Evolutionary conservation across 202 grass and related monocot genomes (phyloP).

Genomic region (Carex arenaria): DNA sequence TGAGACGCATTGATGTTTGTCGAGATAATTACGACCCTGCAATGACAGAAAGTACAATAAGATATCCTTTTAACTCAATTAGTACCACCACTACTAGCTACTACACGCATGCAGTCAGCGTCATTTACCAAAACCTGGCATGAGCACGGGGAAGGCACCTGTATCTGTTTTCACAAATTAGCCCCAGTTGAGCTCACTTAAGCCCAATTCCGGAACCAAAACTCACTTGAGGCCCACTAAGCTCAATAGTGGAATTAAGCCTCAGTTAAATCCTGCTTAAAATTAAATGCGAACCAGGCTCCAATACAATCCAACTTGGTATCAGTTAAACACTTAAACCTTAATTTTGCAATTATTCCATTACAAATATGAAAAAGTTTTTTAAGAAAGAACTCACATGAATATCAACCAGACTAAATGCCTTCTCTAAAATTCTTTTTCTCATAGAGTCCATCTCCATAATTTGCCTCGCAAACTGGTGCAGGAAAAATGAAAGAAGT

Average conservation of each 20-base stretch:
- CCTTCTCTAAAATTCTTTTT: constrained; percentile 75
- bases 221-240: neutral
- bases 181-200: neutral
- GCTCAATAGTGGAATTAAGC: neutral
- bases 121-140: neutral
- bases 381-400: constrained; percentile 42
- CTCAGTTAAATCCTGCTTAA: neutral
- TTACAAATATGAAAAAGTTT: constrained; percentile 23
- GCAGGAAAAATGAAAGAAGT: neutral
- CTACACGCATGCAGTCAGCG: neutral
- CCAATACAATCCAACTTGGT: neutral
- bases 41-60: constrained; percentile 24
- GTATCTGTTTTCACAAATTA: neutral
- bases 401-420: constrained; percentile 80
- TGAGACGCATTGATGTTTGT: constrained; percentile 69
- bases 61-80: neutral
- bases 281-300: neutral
- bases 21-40: constrained; percentile 61
- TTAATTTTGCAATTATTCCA: neutral
- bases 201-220: neutral
- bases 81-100: constrained; percentile 7
- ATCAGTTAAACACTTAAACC: neutral
- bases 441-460: constrained; percentile 64
- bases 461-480: constrained; percentile 84
- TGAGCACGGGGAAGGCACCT: neutral